phyloP scores from a whole-genome alignment of 2,329 filamentous ascomycete species.

The Pestalotiopsis sp. region DNA sequence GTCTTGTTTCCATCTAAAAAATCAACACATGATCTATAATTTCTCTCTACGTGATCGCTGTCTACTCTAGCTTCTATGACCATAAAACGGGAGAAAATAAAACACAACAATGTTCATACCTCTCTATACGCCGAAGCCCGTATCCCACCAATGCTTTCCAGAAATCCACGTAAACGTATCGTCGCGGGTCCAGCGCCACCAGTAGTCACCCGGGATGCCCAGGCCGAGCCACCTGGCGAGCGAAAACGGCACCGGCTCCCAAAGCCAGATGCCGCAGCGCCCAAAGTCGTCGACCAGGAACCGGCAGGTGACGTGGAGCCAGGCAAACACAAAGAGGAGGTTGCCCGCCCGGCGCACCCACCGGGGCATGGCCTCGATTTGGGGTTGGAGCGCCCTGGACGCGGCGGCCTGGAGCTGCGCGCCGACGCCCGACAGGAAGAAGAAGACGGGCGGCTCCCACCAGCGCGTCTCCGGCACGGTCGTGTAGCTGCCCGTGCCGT shows the following conservation, averaged over 20 bases:
- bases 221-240: conserved; percentile 67
- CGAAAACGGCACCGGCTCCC: conserved; percentile 81
- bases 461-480: conserved; percentile 55
- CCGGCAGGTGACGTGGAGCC: conserved; percentile 69
- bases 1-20: not conserved
- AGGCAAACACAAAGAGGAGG: conserved; percentile 61
- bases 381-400: conserved; percentile 7
- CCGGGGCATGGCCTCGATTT: conserved; percentile 40
- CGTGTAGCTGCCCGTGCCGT: conserved; percentile 71
- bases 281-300: conserved; percentile 78
- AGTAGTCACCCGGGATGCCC: conserved; percentile 61
- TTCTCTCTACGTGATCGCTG: not conserved
- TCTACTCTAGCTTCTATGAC: not conserved
- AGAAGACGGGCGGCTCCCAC: conserved; percentile 69
- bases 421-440: conserved; percentile 69
- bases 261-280: conserved; percentile 74
- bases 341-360: conserved; percentile 58
- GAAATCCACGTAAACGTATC: conserved; percentile 58
- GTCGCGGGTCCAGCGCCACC: conserved; percentile 67
- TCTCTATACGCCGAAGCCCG: conserved; percentile 33
- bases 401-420: conserved; percentile 59
- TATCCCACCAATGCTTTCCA: conserved; percentile 65
- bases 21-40: not conserved
- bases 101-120: not conserved
- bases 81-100: not conserved